Base-by-base conservation (phyloP, 176 grass and related monocot species). In the Avena atlantica region DNA sequence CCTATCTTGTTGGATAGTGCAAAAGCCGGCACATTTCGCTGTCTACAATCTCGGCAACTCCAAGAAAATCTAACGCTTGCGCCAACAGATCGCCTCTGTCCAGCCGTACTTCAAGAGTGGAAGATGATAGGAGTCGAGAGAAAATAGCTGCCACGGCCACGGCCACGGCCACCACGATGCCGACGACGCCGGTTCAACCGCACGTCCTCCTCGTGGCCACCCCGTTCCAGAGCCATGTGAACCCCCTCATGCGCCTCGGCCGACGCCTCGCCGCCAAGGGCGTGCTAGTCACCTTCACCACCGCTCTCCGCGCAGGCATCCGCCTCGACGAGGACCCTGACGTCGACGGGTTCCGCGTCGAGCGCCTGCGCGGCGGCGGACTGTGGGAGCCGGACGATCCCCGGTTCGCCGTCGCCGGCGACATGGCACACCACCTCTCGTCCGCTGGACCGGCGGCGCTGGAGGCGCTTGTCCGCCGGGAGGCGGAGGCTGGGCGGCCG, bases 221-320 rank as follows among this genome's bases (percentile, higher is more conserved):
- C 23, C 74, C 92, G 0, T 48, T 85, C 29, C 92, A 91, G 34
- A 76, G 92, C 74, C 92, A 93, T 76, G 62, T 81, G 47, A 94
- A 91, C 76, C 92, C 89, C 0, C 84, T 94, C 59, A 81, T 94
- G n/a, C 77, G 78, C 76, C 63, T 94, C n/a, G 92, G 81, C 70
- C 66, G 74, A 27, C 87, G 84, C 71, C 81, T 94, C 69, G 92
- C 92, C 70, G 58, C 77, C 70, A 87, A 59, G 72, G 92, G 92
- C 48, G 80, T 89, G 1, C 81, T 89, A 0, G 84, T 94, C 65
- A 94, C 92, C 48, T 81, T 94, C 71, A 37, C 87, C 72, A 87
- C 87, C 50, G 76, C 66, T 3, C 57, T 49, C n/a, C 77, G 70
- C 4, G 20, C 68, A 2, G 81, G 84, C 56, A 31, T 40, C 63